phyloP scores from a whole-genome alignment of 176 grass and related monocot species.

The Musa acuminata region DNA sequence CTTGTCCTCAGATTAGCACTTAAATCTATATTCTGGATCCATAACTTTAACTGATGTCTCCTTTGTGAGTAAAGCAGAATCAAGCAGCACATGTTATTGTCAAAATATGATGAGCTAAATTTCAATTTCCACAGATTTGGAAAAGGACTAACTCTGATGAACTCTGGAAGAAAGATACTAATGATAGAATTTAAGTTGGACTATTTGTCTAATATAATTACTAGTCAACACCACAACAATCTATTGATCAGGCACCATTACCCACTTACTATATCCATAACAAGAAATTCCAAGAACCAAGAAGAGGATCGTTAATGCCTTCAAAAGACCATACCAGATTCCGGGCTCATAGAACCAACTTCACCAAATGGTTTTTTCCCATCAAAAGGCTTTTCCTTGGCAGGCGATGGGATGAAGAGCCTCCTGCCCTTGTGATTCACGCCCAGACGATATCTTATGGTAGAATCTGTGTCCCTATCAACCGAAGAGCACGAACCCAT shows the following conservation, averaged over 20 bases:
- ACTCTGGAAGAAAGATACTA: not conserved
- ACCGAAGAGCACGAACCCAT: constrained; percentile 21
- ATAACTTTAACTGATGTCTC: no score
- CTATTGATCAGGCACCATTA: not conserved
- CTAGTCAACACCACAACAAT: not conserved
- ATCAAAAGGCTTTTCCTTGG: constrained; percentile 18
- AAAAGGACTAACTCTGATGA: not conserved
- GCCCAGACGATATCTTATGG: not conserved
- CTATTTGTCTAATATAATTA: not conserved
- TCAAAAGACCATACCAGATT: constrained; percentile 7
- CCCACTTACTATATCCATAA: not conserved
- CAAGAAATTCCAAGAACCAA: not conserved
- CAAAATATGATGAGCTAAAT: not conserved
- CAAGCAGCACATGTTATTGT: not conserved
- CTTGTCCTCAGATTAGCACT: not conserved
- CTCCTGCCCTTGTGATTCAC: constrained; percentile 7
- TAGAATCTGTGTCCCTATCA: not conserved
- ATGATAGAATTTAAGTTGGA: not conserved
- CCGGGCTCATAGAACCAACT: not conserved
- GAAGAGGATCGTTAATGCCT: not conserved
- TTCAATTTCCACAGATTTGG: not conserved
- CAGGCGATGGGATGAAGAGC: constrained; percentile 1
- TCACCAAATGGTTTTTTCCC: constrained; percentile 3
- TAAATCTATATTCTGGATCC: no score
- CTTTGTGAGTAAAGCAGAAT: not conserved